Conservation (phyloP, 768 basidiomycete species). For the Phylloporus rhodoxanthus region DNA sequence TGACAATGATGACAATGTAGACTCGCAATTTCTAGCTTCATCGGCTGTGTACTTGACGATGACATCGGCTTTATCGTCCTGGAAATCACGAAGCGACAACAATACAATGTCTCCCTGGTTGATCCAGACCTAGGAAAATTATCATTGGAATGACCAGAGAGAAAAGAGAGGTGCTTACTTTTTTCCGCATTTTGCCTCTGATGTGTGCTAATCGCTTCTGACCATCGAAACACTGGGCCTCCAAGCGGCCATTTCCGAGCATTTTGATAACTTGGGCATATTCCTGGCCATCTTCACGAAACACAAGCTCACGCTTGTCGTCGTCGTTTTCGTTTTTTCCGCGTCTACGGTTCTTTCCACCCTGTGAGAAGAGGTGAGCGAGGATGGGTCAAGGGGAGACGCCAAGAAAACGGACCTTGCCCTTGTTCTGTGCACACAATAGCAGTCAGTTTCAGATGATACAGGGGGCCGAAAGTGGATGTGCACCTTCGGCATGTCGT, state of each 20-base stretch:
- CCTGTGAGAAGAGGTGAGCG: conserved; percentile 44
- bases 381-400: not conserved
- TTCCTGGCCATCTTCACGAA: conserved; percentile 98
- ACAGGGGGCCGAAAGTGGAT: not conserved
- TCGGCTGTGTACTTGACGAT: conserved; percentile 99
- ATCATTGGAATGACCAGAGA: conserved; percentile 3
- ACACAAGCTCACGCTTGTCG: conserved; percentile 97
- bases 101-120: conserved; percentile 97
- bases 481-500: conserved; percentile 24
- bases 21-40: conserved; percentile 76
- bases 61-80: conserved; percentile 98
- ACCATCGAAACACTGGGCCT: conserved; percentile 96
- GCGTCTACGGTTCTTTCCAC: conserved; percentile 97
- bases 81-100: conserved; percentile 94
- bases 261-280: conserved; percentile 98
- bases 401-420: conserved; percentile 17
- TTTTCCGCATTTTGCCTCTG: conserved; percentile 98
- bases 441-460: not conserved
- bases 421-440: conserved; percentile 21
- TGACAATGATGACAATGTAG: not conserved
- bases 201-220: conserved; percentile 98
- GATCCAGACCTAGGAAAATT: conserved; percentile 81
- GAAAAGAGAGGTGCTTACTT: conserved; percentile 48
- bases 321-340: conserved; percentile 99
- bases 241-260: conserved; percentile 95